These are phyloP conservation scores for Umbelopsis isabellina DNA, from an alignment of 192 early-diverging fungal genomes.

Conservation along the genomic window DNA sequence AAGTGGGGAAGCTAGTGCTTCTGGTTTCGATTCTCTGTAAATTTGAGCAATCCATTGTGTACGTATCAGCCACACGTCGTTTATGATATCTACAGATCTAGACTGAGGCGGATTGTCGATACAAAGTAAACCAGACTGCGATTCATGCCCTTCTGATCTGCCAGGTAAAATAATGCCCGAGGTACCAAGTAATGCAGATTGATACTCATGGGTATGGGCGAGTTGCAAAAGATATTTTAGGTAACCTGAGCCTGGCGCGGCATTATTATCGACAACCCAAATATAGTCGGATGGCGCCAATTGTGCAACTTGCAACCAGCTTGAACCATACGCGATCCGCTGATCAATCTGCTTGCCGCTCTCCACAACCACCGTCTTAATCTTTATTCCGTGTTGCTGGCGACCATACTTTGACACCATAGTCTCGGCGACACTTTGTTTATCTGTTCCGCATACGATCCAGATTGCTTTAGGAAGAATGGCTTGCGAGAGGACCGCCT, in stretches of 20 bases:
- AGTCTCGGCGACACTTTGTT: not conserved
- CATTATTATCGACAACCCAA: slow-evolving; percentile 46
- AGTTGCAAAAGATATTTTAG: slow-evolving; percentile 42
- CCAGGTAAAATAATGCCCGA: slow-evolving; percentile 39
- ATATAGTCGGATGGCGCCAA: slow-evolving; percentile 41
- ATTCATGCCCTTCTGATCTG: slow-evolving; percentile 1
- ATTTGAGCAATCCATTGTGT: slow-evolving; percentile 30
- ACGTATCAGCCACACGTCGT: slow-evolving; percentile 34
- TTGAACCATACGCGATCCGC: slow-evolving; percentile 6
- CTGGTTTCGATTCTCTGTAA: not conserved
- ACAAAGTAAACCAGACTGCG: slow-evolving; percentile 22
- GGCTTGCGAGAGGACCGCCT: slow-evolving; percentile 39
- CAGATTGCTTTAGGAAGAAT: slow-evolving; percentile 43
- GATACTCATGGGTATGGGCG: slow-evolving; percentile 45
- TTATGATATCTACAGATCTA: slow-evolving; percentile 36
- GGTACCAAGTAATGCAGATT: slow-evolving; percentile 46
- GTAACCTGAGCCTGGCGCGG: slow-evolving; percentile 42
- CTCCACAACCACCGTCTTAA: slow-evolving; percentile 8
- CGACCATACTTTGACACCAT: slow-evolving; percentile 1
- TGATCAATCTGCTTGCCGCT: not conserved
- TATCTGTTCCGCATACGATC: slow-evolving; percentile 34
- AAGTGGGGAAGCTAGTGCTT: slow-evolving; percentile 24
- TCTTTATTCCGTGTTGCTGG: not conserved
- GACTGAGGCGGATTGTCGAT: slow-evolving; percentile 25
- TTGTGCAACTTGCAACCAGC: slow-evolving; percentile 26